These are phyloP conservation scores for Dactylellina cionopaga DNA, from an alignment of 2,329 filamentous ascomycete species.

Conservation along the genomic window DNA sequence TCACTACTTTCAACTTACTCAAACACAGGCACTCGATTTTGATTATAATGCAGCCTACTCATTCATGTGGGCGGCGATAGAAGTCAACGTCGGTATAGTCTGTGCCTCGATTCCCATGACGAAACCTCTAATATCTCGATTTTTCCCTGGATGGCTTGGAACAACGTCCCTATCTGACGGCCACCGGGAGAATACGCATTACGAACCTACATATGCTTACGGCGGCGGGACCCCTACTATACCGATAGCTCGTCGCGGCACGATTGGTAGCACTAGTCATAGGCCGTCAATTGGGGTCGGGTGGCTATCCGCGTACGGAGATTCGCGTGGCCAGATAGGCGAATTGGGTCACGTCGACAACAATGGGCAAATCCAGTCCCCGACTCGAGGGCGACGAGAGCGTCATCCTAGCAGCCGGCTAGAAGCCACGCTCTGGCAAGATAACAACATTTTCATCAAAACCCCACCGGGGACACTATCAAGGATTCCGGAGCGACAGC, in stretches of 20 bases:
- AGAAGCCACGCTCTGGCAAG: slow-evolving; percentile 34
- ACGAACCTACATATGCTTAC: slow-evolving; percentile 37
- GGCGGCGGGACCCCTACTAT: slow-evolving; percentile 33
- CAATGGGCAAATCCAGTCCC: slow-evolving; percentile 37
- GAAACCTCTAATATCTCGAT: slow-evolving; percentile 78
- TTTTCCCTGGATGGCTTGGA: slow-evolving; percentile 53
- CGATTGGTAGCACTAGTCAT: slow-evolving; percentile 47
- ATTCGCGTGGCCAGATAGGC: slow-evolving; percentile 26
- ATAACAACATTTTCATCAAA: slow-evolving; percentile 47
- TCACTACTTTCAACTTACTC: slow-evolving; percentile 81
- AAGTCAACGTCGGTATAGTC: slow-evolving; percentile 89
- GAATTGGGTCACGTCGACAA: slow-evolving; percentile 44
- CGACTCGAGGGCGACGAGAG: slow-evolving; percentile 23
- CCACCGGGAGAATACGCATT: slow-evolving; percentile 19
- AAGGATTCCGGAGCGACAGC: slow-evolving; percentile 20
- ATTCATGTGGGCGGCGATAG: slow-evolving; percentile 92
- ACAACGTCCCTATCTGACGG: slow-evolving; percentile 34
- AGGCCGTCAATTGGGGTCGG: slow-evolving; percentile 46
- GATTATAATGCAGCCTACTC: slow-evolving; percentile 82
- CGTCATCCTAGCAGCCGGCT: slow-evolving; percentile 38
- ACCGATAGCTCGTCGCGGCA: slow-evolving; percentile 29
- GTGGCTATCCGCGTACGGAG: slow-evolving; percentile 43
- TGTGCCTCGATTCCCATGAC: slow-evolving; percentile 92
- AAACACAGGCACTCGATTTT: slow-evolving; percentile 68
- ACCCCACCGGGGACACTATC: slow-evolving; percentile 32